phyloP scores from a whole-genome alignment of 306 rosid genomes.

The Quercus mongolica region DNA sequence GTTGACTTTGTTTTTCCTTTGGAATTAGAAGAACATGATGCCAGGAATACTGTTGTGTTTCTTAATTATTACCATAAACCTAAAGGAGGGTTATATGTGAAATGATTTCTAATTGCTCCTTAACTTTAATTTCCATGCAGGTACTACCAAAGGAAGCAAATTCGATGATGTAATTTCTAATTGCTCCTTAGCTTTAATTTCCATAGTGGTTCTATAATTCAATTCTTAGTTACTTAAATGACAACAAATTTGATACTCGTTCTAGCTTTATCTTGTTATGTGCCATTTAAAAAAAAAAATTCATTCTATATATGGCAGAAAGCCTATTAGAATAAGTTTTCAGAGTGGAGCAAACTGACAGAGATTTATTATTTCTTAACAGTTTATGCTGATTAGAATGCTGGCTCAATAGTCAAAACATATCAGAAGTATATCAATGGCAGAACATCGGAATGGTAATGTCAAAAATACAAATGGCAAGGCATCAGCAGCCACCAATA shows the following conservation, averaged over 20 bases:
- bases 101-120: neutral
- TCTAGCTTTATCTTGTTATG: neutral
- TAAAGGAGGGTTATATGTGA: neutral
- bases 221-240: neutral
- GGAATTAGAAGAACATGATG: neutral
- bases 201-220: neutral
- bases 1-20: neutral
- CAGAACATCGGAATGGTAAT: constrained; percentile 80
- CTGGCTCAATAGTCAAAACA: constrained; percentile 18
- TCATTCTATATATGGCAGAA: neutral
- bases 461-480: constrained; percentile 59
- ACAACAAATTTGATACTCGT: neutral
- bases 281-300: neutral
- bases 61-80: neutral
- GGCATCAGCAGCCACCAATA: constrained; percentile 43
- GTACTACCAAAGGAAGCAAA: too few species aligned
- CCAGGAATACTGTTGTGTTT: neutral
- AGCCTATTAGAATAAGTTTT: neutral
- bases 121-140: neutral
- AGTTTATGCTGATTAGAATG: constrained; percentile 17
- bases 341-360: constrained; percentile 4
- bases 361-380: constrained; percentile 1
- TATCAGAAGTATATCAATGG: constrained; percentile 37
- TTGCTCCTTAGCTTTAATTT: neutral
- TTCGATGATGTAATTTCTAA: neutral